Evolutionary conservation across 106 monocot species (phyloP).

Genomic region (Phalaenopsis equestris): DNA sequence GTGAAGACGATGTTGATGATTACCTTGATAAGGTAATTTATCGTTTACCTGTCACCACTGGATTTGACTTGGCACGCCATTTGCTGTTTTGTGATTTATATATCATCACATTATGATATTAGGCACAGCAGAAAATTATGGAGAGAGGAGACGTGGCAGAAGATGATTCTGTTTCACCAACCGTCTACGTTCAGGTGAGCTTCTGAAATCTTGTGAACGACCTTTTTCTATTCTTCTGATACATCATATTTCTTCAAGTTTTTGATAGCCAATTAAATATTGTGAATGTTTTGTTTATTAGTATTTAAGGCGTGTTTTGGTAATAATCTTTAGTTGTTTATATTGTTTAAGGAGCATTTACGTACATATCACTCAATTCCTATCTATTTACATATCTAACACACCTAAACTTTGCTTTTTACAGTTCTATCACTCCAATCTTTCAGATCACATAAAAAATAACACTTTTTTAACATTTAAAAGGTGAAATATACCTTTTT

Average conservation of each 20-base stretch:
- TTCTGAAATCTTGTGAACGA: background rate
- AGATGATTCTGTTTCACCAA: slow-evolving; percentile 62
- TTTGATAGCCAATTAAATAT: too few species aligned
- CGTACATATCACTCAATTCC: too few species aligned
- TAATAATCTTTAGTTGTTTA: background rate
- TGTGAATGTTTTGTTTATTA: background rate
- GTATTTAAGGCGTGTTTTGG: background rate
- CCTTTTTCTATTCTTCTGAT: background rate
- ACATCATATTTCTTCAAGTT: too few species aligned
- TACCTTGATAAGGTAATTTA: slow-evolving; percentile 74
- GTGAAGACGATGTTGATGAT: slow-evolving; percentile 73
- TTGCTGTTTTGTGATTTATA: background rate
- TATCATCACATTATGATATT: background rate
- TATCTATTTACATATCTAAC: too few species aligned
- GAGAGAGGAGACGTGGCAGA: slow-evolving; percentile 50
- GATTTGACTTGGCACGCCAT: background rate
- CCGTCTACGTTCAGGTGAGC: slow-evolving; percentile 69
- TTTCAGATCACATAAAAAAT: too few species aligned
- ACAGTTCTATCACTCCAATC: too few species aligned
- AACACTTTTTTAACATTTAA: too few species aligned
- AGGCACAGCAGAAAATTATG: slow-evolving; percentile 69
- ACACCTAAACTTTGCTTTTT: too few species aligned
- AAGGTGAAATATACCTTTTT: too few species aligned
- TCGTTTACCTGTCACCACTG: background rate
- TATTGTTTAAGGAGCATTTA: too few species aligned